Evolutionary conservation across 768 basidiomycete genomes (phyloP).

Genomic region (Boletus sensibilis): DNA sequence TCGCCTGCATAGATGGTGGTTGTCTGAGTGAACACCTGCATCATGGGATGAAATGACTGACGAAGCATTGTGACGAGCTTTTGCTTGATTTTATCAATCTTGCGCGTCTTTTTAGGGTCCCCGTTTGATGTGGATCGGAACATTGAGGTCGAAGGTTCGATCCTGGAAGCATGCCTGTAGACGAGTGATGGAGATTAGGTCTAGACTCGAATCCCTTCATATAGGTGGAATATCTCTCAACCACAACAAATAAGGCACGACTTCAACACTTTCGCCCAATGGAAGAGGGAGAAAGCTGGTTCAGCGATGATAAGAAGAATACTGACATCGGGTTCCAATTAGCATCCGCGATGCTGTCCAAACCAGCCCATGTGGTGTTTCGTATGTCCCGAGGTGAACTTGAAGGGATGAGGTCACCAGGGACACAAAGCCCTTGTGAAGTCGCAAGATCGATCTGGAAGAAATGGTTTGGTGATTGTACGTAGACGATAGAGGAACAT

Average conservation of each 20-base stretch:
- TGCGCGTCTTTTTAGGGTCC: not conserved
- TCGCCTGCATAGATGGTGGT: not conserved
- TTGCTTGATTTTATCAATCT: constrained; percentile 3
- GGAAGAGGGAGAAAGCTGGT: too few relatives aligned
- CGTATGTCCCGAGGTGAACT: not conserved
- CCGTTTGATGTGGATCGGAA: not conserved
- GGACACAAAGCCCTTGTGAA: not conserved
- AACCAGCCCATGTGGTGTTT: not conserved
- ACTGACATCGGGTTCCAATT: not conserved
- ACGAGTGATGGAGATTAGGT: not conserved
- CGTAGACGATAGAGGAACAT: too few relatives aligned
- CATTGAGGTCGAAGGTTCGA: not conserved
- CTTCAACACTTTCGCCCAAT: too few relatives aligned
- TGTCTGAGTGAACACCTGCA: too few relatives aligned
- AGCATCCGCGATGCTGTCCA: too few relatives aligned
- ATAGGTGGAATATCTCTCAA: not conserved
- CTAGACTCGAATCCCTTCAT: not conserved
- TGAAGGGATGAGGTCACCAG: not conserved
- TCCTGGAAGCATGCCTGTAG: not conserved
- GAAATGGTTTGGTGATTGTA: not conserved
- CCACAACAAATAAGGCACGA: too few relatives aligned
- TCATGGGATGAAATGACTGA: not conserved
- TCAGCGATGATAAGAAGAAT: too few relatives aligned
- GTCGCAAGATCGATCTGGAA: not conserved
- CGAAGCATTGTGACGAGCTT: constrained; percentile 8